Evolutionary conservation across 768 basidiomycete genomes (phyloP).

Genomic region (Suillus clintonianus): DNA sequence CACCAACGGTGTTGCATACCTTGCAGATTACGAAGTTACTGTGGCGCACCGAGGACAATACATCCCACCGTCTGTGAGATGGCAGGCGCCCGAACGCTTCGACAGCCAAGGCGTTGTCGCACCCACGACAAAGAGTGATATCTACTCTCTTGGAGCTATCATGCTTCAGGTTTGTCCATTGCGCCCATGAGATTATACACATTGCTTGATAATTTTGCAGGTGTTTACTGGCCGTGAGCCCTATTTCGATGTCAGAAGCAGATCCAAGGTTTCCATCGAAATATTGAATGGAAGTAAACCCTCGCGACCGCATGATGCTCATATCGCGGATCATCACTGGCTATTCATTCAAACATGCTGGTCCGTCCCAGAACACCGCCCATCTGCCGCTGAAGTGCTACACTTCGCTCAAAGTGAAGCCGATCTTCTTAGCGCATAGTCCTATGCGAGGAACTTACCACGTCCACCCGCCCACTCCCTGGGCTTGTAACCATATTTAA

Average conservation of each 20-base stretch:
- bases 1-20: neutral
- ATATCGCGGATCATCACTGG: constrained; percentile 3
- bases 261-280: neutral
- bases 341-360: constrained; percentile 10
- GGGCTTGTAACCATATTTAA: neutral
- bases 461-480: neutral
- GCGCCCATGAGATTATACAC: neutral
- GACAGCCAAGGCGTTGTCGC: neutral
- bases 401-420: neutral
- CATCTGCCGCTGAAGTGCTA: neutral
- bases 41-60: neutral
- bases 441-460: neutral
- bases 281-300: constrained; percentile 2
- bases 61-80: constrained; percentile 5
- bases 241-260: constrained; percentile 1
- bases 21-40: constrained; percentile 8
- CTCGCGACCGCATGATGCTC: neutral
- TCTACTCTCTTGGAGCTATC: constrained; percentile 6
- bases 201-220: neutral
- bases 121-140: neutral
- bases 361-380: neutral
- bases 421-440: neutral
- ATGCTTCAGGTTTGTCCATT: constrained; percentile 9
- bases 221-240: constrained; percentile 7
- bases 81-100: constrained; percentile 8